Evolutionary conservation across 805 yeast genomes (phyloP).

Genomic region (Candida nanaspora): DNA sequence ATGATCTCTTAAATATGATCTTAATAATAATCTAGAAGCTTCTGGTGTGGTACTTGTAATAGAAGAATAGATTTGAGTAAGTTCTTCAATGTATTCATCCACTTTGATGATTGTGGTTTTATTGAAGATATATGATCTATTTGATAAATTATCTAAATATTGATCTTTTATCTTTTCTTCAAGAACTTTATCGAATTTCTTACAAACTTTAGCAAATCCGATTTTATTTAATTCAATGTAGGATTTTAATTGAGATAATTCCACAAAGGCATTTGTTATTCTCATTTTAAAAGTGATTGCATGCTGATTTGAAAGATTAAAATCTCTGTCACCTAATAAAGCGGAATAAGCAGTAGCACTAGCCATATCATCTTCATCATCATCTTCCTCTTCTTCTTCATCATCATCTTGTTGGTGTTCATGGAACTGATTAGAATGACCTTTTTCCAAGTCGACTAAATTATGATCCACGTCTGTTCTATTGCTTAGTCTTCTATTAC

Average conservation of each 20-base stretch:
- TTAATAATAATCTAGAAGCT: conserved; percentile 25
- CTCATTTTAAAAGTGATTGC: conserved; percentile 40
- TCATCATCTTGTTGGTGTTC: conserved; percentile 12
- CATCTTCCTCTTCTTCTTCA: conserved; percentile 29
- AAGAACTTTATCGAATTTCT: conserved; percentile 46
- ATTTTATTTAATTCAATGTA: conserved; percentile 44
- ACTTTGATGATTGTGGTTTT: conserved; percentile 15
- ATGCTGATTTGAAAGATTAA: conserved; percentile 42
- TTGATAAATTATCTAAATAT: conserved; percentile 24
- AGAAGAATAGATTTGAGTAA: conserved; percentile 21
- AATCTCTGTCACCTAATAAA: conserved; percentile 40
- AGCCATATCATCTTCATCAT: conserved; percentile 31
- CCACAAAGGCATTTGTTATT: conserved; percentile 36
- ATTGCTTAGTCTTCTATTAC: conserved; percentile 3
- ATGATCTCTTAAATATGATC: conserved; percentile 47
- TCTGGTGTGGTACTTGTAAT: conserved; percentile 16
- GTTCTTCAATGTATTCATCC: conserved; percentile 23
- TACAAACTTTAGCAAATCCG: conserved; percentile 45
- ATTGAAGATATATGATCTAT: conserved; percentile 32
- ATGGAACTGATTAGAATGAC: conserved; percentile 1
- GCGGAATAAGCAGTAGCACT: conserved; percentile 36
- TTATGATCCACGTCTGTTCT: neutral
- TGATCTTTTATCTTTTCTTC: conserved; percentile 35
- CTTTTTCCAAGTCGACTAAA: neutral
- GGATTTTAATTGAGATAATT: conserved; percentile 41